phyloP scores from a whole-genome alignment of 768 basidiomycete species.

The Asterophora parasitica region DNA sequence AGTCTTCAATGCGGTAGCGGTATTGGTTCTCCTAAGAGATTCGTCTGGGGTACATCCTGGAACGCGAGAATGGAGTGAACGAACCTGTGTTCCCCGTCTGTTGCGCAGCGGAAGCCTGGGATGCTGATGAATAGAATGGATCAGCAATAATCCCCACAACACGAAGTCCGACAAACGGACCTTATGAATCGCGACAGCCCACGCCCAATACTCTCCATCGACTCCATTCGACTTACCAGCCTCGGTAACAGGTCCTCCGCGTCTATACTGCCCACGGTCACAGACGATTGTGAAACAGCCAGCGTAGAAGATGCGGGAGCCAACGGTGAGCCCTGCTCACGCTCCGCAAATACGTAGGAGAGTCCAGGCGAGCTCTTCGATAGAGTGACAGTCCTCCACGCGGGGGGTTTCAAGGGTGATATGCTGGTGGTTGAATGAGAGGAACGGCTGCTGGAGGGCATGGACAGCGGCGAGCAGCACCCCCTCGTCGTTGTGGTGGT shows the following conservation, averaged over 20 bases:
- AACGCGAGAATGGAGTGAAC: too few relatives aligned
- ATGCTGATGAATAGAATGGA: neutral
- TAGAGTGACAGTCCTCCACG: constrained; percentile 22
- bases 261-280: neutral
- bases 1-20: too few relatives aligned
- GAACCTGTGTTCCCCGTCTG: too few relatives aligned
- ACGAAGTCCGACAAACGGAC: too few relatives aligned
- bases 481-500: too few relatives aligned
- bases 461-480: constrained; percentile 8
- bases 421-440: constrained; percentile 10
- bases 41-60: too few relatives aligned
- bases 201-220: neutral
- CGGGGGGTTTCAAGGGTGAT: constrained; percentile 5
- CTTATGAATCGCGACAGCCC: neutral
- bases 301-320: constrained; percentile 32
- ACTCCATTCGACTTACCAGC: neutral
- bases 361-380: constrained; percentile 24
- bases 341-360: constrained; percentile 39
- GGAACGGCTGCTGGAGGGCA: constrained; percentile 20
- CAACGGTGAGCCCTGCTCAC: constrained; percentile 35
- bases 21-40: too few relatives aligned
- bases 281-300: constrained; percentile 16
- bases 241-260: neutral
- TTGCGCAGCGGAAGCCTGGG: too few relatives aligned
- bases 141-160: neutral